Evolutionary conservation across 164 flowering plant species (phyloP), one percentile per base, ranked within the genome.

Genomic region (Vitis riparia): DNA sequence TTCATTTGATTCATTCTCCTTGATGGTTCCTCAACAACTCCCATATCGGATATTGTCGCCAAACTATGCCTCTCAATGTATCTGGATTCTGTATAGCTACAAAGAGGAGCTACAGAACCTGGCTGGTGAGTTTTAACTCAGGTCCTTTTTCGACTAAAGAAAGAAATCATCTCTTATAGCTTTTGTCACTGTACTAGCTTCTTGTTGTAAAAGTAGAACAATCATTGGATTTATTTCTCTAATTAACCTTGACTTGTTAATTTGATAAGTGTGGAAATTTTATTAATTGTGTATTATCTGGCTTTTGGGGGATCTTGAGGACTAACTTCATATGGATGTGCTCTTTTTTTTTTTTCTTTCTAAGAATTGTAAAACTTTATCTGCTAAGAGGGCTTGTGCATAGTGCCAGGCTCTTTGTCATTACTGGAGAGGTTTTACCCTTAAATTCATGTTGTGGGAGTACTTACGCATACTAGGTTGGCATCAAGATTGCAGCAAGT

Each of bases 181-280:
- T 13, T 11, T 13, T 57, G 30, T 30, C 16, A 12, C 49, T 23
- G 19, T 59, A 14, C 17, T 8, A 5, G 44, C 7, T 37, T 37
- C 6, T 48, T 37, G 58, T 48, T 48, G 51, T 63, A 29, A 19
- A 48, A 44, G 14, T 63, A 63, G 66, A 65, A 65, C 9, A 17
- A 30, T 51, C 19, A 67, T 67, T 67, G 60, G 61, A 67, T 67
- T 67, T 67, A 67, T 67, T 67, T 67, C n/a, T 53, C 56, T 53
- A 13, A 53, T 53, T 53, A 53, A 53, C 16, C 56, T 53, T 15
- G 16, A 53, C 56, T 37, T 13, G 15, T 53, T 53, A n/a, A 53
- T 53, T 53, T 53, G 56, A 12, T 13, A 13, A 53, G 56, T 53
- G 56, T 53, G 56, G 56, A 53, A 13, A 53, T 37, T 53, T 13